Conservation (phyloP, 2,329 filamentous ascomycete genomes). For the Hymenoscyphus albidus region DNA sequence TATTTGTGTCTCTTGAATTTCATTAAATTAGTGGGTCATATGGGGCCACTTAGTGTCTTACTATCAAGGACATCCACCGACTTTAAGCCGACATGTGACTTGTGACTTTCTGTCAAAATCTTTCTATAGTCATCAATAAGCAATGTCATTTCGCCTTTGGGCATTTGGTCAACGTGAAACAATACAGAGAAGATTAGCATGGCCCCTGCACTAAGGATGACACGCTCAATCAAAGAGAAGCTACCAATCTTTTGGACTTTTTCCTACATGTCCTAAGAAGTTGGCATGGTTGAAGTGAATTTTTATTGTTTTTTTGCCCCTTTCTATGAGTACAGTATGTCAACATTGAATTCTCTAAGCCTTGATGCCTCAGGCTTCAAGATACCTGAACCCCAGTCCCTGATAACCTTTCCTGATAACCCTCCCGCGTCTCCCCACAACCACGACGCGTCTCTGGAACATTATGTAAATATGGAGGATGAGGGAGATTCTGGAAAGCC, state of each 20-base stretch:
- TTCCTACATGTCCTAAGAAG: too few species aligned
- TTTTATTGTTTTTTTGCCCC: too few species aligned
- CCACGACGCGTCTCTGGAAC: constrained; percentile 6
- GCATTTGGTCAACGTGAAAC: constrained; percentile 54
- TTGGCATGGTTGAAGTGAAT: too few species aligned
- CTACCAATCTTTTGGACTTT: constrained; percentile 50
- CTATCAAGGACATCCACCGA: background rate
- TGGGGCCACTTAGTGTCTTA: too few species aligned
- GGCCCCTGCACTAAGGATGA: constrained; percentile 88
- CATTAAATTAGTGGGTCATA: too few species aligned
- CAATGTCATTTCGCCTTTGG: constrained; percentile 7
- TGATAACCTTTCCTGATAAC: background rate
- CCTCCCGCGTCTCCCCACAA: background rate
- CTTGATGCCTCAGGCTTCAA: too few species aligned
- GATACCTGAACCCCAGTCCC: background rate
- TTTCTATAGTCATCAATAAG: constrained; percentile 25
- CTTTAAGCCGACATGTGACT: background rate
- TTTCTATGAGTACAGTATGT: too few species aligned
- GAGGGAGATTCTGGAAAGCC: constrained; percentile 45
- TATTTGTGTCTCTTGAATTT: too few species aligned
- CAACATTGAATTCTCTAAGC: too few species aligned
- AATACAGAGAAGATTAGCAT: constrained; percentile 76
- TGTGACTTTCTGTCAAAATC: background rate
- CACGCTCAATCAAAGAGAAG: constrained; percentile 81
- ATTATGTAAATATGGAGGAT: constrained; percentile 35